Evolutionary conservation across 1,284 basidiomycete genomes (phyloP).

Genomic region (Irpex sp.): DNA sequence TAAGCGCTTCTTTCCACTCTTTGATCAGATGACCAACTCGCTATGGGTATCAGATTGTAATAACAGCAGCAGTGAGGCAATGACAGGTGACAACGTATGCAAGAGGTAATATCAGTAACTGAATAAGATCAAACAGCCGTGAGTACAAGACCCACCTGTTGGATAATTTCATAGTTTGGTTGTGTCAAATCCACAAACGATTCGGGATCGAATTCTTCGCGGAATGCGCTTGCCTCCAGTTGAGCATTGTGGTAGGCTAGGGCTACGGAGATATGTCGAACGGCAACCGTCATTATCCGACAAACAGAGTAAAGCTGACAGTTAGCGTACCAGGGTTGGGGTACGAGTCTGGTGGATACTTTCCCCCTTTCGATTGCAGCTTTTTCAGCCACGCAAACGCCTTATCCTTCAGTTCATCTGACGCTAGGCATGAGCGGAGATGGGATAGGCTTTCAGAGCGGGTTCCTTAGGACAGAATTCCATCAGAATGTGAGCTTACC

Average conservation of each 20-base stretch:
- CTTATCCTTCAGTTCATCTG: slow-evolving; percentile 61
- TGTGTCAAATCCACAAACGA: slow-evolving; percentile 77
- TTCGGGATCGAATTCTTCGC: slow-evolving; percentile 78
- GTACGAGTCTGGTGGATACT: slow-evolving; percentile 86
- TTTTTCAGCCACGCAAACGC: slow-evolving; percentile 80
- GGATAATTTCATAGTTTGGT: slow-evolving; percentile 78
- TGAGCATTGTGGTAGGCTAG: slow-evolving; percentile 88
- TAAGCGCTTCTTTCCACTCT: slow-evolving; percentile 70
- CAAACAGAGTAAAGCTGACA: slow-evolving; percentile 1
- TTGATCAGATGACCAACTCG: slow-evolving; percentile 73
- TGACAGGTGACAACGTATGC: slow-evolving; percentile 9
- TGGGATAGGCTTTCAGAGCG: not conserved
- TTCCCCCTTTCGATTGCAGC: slow-evolving; percentile 72
- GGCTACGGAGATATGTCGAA: slow-evolving; percentile 32
- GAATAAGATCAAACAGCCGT: not conserved
- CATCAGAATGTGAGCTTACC: slow-evolving; percentile 11
- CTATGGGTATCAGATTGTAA: slow-evolving; percentile 34
- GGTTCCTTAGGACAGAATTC: not conserved
- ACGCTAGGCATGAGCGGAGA: slow-evolving; percentile 42
- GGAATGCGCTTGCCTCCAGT: slow-evolving; percentile 88
- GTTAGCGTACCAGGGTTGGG: slow-evolving; percentile 81
- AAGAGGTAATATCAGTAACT: slow-evolving; percentile 4
- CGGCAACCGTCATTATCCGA: slow-evolving; percentile 12
- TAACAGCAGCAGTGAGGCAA: slow-evolving; percentile 3
- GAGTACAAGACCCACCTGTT: slow-evolving; percentile 51